Base-by-base conservation (phyloP, 1,284 basidiomycete species). In the Ceratobasidium sp. region DNA sequence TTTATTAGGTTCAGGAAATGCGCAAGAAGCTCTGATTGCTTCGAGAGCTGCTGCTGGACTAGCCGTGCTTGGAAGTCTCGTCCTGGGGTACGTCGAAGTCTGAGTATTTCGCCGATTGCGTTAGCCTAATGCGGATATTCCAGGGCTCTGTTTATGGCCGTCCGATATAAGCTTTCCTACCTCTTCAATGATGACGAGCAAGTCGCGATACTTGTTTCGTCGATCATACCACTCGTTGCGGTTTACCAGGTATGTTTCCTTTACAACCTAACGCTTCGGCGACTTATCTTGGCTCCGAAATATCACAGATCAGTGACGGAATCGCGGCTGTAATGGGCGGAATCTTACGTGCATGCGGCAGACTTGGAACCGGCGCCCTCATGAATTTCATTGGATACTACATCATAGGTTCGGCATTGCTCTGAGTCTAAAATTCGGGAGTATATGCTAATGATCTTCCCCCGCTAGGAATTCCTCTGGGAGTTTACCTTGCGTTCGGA, bases 171-270 rank as follows among this genome's bases (percentile, higher is more conserved):
- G 5, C 95, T 93, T 92, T 94, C 87, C 2, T 89, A 90, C 78
- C 80, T 96, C 28, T 98, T 97, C 85, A 97, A 95, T 78, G 84
- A 89, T 70, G 95, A 97, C 81, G 85, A 88, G 87, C 89, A 82
- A 77, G 91, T 94, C 5, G 85, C 90, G 38, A 72, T 76, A 3
- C 82, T 93, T 16, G 92, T 94, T 26, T 88, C 92, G 3, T 81
- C 84, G 0, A 90, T 95, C 72, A 81, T 96, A 50, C 92, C 94
- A 0, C 78, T 92, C n/a, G 84, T 85, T 3, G 89, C 92, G 9
- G 85, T 94, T 43, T 93, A 94, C 85, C 93, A 95, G 78, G 86
- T 94, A 1, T 88, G 30, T 59, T 23, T 43, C 28, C 44, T 67
- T 58, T 18, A 47, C 73, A 38, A 11, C 35, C 35, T 38, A 38